A percentile compares a stretch with the other conserved stretches of the same genome.
Conservation (phyloP, 2,329 filamentous ascomycete species). For the Penicillium sp. region DNA sequence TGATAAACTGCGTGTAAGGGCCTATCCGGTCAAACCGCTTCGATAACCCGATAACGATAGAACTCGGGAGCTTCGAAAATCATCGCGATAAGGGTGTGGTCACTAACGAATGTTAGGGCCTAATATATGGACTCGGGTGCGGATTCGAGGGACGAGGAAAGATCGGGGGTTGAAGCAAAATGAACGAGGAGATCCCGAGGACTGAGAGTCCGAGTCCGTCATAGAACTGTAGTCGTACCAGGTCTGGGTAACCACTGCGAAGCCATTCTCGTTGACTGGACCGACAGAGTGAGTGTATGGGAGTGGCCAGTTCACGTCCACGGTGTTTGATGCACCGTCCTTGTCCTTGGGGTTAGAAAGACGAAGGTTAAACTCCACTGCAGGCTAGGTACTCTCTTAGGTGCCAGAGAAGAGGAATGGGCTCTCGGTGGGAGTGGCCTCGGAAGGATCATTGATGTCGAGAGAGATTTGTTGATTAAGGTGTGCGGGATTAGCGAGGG, state of each 20-base stretch:
- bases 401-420: not conserved
- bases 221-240: not conserved
- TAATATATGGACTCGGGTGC: not conserved
- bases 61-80: too few species aligned
- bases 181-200: not conserved
- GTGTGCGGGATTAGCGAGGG: not conserved
- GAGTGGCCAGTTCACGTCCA: not conserved
- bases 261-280: not conserved
- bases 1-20: too few species aligned
- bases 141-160: not conserved
- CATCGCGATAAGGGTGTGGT: too few species aligned
- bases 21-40: too few species aligned
- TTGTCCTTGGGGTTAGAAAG: too few species aligned
- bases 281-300: not conserved
- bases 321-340: not conserved
- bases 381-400: not conserved
- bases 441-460: not conserved
- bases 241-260: not conserved
- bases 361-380: not conserved
- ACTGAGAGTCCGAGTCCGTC: not conserved
- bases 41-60: too few species aligned
- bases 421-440: not conserved
- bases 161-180: not conserved
- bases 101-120: too few species aligned
- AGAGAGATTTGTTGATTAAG: not conserved